These are phyloP conservation scores for Paramecium octaurelia DNA, from an alignment of 73 alveolate species.

Conservation along the genomic window DNA sequence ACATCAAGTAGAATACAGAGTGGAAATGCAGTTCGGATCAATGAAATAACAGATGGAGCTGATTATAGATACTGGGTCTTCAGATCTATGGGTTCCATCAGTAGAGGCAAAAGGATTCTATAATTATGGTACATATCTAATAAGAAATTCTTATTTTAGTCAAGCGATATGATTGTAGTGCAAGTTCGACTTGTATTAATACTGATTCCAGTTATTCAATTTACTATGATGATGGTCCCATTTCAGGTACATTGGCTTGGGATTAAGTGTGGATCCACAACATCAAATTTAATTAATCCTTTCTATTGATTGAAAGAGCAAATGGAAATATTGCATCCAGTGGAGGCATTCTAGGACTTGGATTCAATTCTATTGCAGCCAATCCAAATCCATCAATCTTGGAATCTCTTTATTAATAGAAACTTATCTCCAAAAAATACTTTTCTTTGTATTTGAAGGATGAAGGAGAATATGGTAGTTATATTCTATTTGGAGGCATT, in stretches of 20 bases:
- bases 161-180: background rate
- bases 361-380: background rate
- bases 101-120: background rate
- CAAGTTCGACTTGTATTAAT: background rate
- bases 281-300: background rate
- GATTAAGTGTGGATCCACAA: slow-evolving; percentile 41
- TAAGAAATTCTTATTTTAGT: background rate
- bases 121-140: background rate
- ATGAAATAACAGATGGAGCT: background rate
- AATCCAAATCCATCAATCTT: background rate
- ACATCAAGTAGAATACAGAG: slow-evolving; percentile 5
- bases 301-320: background rate
- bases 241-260: slow-evolving; percentile 22
- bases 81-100: slow-evolving; percentile 44
- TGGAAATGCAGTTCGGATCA: background rate
- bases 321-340: background rate
- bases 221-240: slow-evolving; percentile 39
- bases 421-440: background rate
- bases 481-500: background rate
- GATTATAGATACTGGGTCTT: slow-evolving; percentile 39
- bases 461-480: background rate
- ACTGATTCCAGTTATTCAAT: background rate
- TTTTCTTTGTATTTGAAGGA: slow-evolving; percentile 2
- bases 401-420: slow-evolving; percentile 1
- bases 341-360: slow-evolving; percentile 32